Percentiles rank a stretch among this genome's conserved stretches.
Conservation (phyloP, 2,329 filamentous ascomycete species). For the Botryotinia calthae region DNA sequence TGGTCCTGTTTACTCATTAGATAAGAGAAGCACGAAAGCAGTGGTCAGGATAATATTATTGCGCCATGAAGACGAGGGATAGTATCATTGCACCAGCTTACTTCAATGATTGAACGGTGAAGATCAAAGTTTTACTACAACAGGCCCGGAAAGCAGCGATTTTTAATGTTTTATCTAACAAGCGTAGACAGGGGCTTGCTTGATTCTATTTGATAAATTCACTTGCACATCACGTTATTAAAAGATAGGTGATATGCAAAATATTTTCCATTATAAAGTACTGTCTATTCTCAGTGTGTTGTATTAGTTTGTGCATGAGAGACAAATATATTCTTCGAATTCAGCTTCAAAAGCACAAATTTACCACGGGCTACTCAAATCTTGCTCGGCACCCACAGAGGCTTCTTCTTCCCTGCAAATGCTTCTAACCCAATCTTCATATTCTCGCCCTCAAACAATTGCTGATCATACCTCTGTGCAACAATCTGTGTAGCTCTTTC, state of each 20-base stretch:
- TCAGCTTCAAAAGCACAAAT: background rate
- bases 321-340: background rate
- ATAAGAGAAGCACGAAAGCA: background rate
- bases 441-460: constrained; percentile 65
- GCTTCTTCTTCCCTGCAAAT: constrained; percentile 72
- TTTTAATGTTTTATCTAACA: background rate
- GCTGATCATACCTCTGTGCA: constrained; percentile 52
- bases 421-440: constrained; percentile 70
- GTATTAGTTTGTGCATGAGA: background rate
- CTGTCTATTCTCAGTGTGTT: background rate
- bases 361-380: constrained; percentile 41
- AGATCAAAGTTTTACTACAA: background rate
- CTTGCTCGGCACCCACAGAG: constrained; percentile 64
- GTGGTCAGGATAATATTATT: background rate
- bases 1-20: background rate
- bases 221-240: background rate
- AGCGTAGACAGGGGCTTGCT: background rate
- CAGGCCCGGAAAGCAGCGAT: background rate
- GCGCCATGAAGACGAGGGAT: background rate
- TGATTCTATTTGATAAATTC: background rate
- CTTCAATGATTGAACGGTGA: background rate
- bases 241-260: background rate
- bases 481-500: constrained; percentile 57
- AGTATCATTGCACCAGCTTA: background rate
- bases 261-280: background rate